These are phyloP conservation scores for Triticum timopheevii DNA, from an alignment of 176 grass and related monocot species.

Conservation along the genomic window DNA sequence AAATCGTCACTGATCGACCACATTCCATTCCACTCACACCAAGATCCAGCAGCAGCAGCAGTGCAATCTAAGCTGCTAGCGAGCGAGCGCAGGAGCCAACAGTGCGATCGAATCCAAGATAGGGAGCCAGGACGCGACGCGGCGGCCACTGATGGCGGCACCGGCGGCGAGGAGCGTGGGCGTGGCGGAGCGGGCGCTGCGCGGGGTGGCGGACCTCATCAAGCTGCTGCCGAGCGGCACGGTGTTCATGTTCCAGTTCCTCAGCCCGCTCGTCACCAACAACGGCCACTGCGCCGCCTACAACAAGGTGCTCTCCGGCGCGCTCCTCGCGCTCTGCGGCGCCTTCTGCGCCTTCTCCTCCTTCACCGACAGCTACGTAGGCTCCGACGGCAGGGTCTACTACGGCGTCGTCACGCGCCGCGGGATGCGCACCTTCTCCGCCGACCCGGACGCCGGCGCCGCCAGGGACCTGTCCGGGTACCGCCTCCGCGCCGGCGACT, in stretches of 20 bases:
- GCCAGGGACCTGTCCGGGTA: constrained; percentile 50
- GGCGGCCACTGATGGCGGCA: constrained; percentile 29
- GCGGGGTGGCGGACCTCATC: constrained; percentile 64
- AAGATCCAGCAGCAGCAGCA: not conserved
- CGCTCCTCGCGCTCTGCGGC: constrained; percentile 54
- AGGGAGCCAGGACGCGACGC: not conserved
- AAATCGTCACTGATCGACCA: constrained; percentile 12
- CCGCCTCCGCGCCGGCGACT: constrained; percentile 56
- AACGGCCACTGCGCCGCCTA: constrained; percentile 50
- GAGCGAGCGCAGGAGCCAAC: not conserved
- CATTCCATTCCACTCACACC: not conserved
- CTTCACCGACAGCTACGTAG: constrained; percentile 86
- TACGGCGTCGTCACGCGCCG: constrained; percentile 60
- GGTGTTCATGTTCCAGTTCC: constrained; percentile 81
- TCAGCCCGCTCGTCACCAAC: constrained; percentile 65
- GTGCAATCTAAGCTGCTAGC: not conserved
- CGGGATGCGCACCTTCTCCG: constrained; percentile 52
- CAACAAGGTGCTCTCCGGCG: constrained; percentile 43
- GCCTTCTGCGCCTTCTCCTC: constrained; percentile 60
- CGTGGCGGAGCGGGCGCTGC: constrained; percentile 44
- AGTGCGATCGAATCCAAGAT: not conserved
- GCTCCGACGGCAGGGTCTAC: constrained; percentile 66
- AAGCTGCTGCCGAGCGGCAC: constrained; percentile 85
- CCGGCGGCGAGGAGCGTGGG: constrained; percentile 20
- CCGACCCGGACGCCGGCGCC: constrained; percentile 35